Conservation (phyloP, 768 basidiomycete genomes). For the Pisolithus albus region DNA sequence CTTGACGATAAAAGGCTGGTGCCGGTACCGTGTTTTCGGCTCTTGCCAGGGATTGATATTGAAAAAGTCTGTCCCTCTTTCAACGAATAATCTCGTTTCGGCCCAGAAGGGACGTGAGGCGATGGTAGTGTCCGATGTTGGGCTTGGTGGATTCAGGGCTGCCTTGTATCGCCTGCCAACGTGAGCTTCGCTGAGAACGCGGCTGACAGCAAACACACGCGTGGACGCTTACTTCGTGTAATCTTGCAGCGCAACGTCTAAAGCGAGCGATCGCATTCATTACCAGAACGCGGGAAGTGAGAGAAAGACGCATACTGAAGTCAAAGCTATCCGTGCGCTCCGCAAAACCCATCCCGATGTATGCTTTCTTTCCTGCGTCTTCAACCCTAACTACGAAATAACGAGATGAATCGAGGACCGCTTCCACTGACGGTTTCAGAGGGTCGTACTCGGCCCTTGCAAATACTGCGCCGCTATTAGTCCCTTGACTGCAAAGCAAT, state of each 20-base stretch:
- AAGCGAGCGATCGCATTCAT: constrained; percentile 5
- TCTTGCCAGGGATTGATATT: constrained; percentile 82
- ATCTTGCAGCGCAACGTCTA: constrained; percentile 82
- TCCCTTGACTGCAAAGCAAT: constrained; percentile 6
- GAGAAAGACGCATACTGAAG: constrained; percentile 57
- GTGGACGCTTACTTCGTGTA: constrained; percentile 58
- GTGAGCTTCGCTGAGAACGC: not conserved
- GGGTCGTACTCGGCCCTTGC: constrained; percentile 81
- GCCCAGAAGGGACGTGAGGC: constrained; percentile 67
- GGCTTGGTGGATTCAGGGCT: constrained; percentile 45
- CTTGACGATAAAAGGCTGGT: constrained; percentile 34
- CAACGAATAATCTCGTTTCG: constrained; percentile 89
- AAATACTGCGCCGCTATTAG: constrained; percentile 53
- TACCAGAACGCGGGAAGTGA: not conserved
- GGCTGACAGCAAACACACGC: not conserved
- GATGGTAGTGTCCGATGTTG: constrained; percentile 42
- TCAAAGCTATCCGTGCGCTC: constrained; percentile 88
- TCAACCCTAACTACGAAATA: constrained; percentile 94
- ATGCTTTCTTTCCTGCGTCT: constrained; percentile 80
- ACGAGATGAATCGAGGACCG: constrained; percentile 90
- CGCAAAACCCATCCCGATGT: constrained; percentile 89
- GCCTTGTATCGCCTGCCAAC: constrained; percentile 54
- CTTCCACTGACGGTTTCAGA: constrained; percentile 78
- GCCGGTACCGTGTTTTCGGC: constrained; percentile 31
- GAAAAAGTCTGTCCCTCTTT: constrained; percentile 95